Conservation (phyloP, 306 rosid genomes). For the Hippophae rhamnoides region DNA sequence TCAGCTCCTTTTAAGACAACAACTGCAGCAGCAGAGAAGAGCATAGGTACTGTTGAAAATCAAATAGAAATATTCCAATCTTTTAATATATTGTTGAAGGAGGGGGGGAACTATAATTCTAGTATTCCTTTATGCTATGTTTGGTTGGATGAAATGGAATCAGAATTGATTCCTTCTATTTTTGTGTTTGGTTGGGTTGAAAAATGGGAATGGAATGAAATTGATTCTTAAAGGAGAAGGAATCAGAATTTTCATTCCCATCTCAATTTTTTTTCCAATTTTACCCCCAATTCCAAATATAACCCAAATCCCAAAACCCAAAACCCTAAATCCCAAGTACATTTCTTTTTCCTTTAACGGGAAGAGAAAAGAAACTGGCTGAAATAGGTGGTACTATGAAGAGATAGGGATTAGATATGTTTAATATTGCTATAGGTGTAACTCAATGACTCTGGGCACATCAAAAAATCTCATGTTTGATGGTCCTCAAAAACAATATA, state of each 20-base stretch:
- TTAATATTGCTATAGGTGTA: not conserved
- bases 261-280: too few species aligned
- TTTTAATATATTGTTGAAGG: not conserved
- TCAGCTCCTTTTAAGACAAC: constrained; percentile 5
- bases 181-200: too few species aligned
- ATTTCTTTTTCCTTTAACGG: not conserved
- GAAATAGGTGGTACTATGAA: not conserved
- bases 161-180: too few species aligned
- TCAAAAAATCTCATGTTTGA: too few species aligned
- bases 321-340: not conserved
- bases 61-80: not conserved
- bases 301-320: not conserved
- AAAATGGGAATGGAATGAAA: too few species aligned
- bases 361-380: not conserved
- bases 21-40: constrained; percentile 3
- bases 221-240: too few species aligned
- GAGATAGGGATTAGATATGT: not conserved
- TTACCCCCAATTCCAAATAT: not conserved
- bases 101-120: too few species aligned
- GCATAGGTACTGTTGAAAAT: not conserved
- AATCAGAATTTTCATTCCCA: too few species aligned
- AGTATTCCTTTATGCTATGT: not conserved
- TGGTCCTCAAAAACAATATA: too few species aligned
- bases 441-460: too few species aligned
- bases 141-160: not conserved